Evolutionary conservation across 1,139 yeast genomes (phyloP).

Genomic region (Candida sp.): DNA sequence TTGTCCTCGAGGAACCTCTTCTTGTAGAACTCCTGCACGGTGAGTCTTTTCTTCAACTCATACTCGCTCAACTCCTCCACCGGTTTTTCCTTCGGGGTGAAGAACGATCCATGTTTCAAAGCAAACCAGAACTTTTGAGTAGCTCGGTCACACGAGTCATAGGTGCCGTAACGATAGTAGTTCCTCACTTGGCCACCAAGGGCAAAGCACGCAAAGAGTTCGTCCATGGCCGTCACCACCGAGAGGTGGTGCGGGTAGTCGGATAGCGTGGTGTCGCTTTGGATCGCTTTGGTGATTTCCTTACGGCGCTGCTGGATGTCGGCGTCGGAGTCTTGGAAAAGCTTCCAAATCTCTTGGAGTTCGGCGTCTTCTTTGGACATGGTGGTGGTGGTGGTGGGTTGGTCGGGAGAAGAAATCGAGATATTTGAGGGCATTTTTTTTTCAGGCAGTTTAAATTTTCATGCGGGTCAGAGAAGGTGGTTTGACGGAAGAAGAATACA

Average conservation of each 20-base stretch:
- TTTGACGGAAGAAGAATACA: too few relatives aligned
- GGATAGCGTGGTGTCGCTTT: conserved; percentile 29
- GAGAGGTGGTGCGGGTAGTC: conserved; percentile 44
- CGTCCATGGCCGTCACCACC: conserved; percentile 81
- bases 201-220: conserved; percentile 83
- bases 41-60: conserved; percentile 52
- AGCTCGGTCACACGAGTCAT: conserved; percentile 72
- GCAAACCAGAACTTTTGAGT: conserved; percentile 85
- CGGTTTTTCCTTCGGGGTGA: conserved; percentile 21
- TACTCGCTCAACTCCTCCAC: conserved; percentile 45
- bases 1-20: conserved; percentile 62
- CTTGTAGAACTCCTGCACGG: conserved; percentile 75
- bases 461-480: too few relatives aligned
- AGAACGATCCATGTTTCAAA: conserved; percentile 52
- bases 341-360: conserved; percentile 35
- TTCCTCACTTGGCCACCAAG: conserved; percentile 87
- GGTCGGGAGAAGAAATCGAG: not conserved
- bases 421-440: not conserved
- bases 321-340: conserved; percentile 38
- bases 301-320: conserved; percentile 37
- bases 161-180: conserved; percentile 81
- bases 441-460: too few relatives aligned
- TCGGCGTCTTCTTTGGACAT: conserved; percentile 24
- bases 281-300: conserved; percentile 29
- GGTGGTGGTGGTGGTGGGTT: not conserved